phyloP scores from a whole-genome alignment of 1,139 yeast species.

The Debaryomycetaceae sp. region DNA sequence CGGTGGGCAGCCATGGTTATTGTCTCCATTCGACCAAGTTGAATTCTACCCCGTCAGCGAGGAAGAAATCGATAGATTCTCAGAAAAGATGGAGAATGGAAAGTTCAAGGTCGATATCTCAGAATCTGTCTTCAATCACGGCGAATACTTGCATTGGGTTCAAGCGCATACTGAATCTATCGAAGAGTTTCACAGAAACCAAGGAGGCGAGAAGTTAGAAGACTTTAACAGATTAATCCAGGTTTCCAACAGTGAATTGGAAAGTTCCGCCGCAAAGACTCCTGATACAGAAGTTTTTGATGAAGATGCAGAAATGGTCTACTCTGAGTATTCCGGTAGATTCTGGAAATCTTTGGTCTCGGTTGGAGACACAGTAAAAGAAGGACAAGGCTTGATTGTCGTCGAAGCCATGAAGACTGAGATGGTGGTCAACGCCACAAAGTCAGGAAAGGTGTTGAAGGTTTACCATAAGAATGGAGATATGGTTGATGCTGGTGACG shows the following conservation, averaged over 20 bases:
- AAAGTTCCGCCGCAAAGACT: conserved; percentile 37
- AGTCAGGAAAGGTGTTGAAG: conserved; percentile 72
- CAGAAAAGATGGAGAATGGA: conserved; percentile 80
- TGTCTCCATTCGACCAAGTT: conserved; percentile 88
- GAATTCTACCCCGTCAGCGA: conserved; percentile 91
- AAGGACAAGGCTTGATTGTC: conserved; percentile 78
- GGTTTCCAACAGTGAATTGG: conserved; percentile 75
- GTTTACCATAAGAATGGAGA: conserved; percentile 83
- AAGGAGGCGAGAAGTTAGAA: conserved; percentile 76
- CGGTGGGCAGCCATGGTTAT: conserved; percentile 76
- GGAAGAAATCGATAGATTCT: conserved; percentile 66
- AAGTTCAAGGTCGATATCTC: conserved; percentile 69
- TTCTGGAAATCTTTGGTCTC: conserved; percentile 90
- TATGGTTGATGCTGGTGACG: conserved; percentile 93
- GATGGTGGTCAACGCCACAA: conserved; percentile 78
- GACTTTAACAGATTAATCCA: conserved; percentile 83
- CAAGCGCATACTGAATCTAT: conserved; percentile 70
- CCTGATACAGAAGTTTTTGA: conserved; percentile 53
- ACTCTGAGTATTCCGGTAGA: conserved; percentile 92
- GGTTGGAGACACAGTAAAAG: conserved; percentile 73
- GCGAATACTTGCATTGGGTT: conserved; percentile 74
- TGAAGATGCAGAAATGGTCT: conserved; percentile 77
- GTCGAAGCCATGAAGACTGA: conserved; percentile 99
- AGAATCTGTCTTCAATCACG: conserved; percentile 80
- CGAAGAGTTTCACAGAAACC: conserved; percentile 60